Percentiles rank a stretch among this genome's conserved stretches.
Evolutionary conservation across 2,329 filamentous ascomycete species (phyloP).

Genomic region (Sordariomycetes sp.): DNA sequence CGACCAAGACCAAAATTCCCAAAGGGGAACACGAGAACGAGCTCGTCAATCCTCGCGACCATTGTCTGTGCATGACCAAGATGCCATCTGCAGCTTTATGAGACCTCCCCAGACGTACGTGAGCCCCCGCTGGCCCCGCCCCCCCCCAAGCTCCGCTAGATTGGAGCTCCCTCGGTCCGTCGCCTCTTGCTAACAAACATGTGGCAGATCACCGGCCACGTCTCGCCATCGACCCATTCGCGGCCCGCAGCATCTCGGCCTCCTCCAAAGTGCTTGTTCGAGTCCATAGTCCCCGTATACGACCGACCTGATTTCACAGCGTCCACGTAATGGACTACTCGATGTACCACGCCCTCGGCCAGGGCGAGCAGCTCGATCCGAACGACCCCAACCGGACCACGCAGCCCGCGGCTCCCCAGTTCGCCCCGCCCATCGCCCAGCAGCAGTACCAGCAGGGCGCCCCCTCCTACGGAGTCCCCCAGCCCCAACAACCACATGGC

Average conservation of each 20-base stretch:
- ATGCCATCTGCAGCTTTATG: slow-evolving; percentile 3
- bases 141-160: neutral
- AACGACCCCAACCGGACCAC: slow-evolving; percentile 36
- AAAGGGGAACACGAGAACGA: neutral
- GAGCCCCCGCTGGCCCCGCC: neutral
- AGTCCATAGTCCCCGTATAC: neutral
- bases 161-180: neutral
- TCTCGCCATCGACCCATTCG: neutral
- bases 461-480: slow-evolving; percentile 6
- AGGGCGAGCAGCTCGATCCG: slow-evolving; percentile 39
- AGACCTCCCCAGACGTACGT: neutral
- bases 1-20: neutral
- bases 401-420: slow-evolving; percentile 39
- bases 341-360: slow-evolving; percentile 42
- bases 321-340: slow-evolving; percentile 34
- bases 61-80: neutral
- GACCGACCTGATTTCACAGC: neutral
- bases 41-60: neutral
- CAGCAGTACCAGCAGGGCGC: slow-evolving; percentile 36
- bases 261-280: neutral
- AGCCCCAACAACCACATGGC: neutral
- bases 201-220: neutral
- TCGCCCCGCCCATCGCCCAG: slow-evolving; percentile 38
- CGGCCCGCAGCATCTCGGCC: neutral
- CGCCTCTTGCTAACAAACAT: neutral